Percentiles rank a stretch among this genome's conserved stretches.
Evolutionary conservation across 768 basidiomycete species (phyloP).

Genomic region (Royoungia palumana): DNA sequence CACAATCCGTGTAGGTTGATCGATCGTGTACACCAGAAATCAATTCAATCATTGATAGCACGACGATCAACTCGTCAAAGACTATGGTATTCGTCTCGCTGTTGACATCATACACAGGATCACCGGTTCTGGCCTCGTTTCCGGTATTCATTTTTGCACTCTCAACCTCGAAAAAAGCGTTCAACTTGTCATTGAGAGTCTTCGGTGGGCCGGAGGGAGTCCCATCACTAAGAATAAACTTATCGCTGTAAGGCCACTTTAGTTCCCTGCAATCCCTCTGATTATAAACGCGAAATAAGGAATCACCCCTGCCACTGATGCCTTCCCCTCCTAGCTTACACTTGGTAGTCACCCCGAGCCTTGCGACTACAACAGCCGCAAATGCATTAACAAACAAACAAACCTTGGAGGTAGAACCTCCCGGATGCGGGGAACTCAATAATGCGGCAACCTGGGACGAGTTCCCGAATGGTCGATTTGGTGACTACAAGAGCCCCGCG

Average conservation of each 20-base stretch:
- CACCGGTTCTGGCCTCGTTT: conserved; percentile 51
- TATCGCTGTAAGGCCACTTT: conserved; percentile 50
- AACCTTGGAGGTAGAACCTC: conserved; percentile 48
- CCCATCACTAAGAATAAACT: conserved; percentile 55
- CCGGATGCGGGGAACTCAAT: conserved; percentile 69
- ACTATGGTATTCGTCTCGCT: conserved; percentile 87
- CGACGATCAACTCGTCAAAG: conserved; percentile 91
- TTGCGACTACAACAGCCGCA: conserved; percentile 62
- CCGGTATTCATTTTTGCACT: conserved; percentile 92
- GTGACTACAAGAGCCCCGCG: conserved; percentile 96
- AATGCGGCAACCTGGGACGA: conserved; percentile 87
- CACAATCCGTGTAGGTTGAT: conserved; percentile 62
- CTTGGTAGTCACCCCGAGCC: conserved; percentile 59
- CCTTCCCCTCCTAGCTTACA: conserved; percentile 29
- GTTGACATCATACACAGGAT: conserved; percentile 71
- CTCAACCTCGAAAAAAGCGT: conserved; percentile 97
- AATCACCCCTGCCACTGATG: conserved; percentile 34
- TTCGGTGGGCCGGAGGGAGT: conserved; percentile 63
- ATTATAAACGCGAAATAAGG: conserved; percentile 31
- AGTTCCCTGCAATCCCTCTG: not conserved
- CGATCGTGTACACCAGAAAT: not conserved
- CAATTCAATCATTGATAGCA: conserved; percentile 46
- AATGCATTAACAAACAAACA: conserved; percentile 50
- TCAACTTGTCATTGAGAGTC: conserved; percentile 72
- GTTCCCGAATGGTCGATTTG: conserved; percentile 98